Evolutionary conservation across 345 rosid species (phyloP), one percentile per base, ranked within the genome.

Genomic region (thale cress (Arabidopsis thaliana)): DNA sequence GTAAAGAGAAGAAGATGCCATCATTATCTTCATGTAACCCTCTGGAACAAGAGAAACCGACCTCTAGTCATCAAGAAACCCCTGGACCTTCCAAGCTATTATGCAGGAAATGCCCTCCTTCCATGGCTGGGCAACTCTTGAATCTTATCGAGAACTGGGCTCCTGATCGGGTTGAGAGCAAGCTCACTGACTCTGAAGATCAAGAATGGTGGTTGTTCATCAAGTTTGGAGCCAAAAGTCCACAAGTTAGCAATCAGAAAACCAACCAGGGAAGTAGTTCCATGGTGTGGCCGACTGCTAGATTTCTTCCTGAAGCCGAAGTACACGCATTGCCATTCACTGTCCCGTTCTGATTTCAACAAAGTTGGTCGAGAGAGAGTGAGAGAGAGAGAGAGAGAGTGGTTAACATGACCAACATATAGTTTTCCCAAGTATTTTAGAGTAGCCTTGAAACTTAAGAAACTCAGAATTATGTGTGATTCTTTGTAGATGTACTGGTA

Each of bases 321-420:
- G 38, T 79, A 51, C 79, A 80, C 62, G 88, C 87, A 34, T 81
- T 87, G 60, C 90, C 88, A n/a, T 83, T 62, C 69, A 74, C 87
- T 1, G 65, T 83, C 22, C 87, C 87, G 8, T 87, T 77, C 63
- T 87, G 75, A 80, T 61, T 58, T 16, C 32, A 45, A 14, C 63
- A 44, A 42, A 73, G 56, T 6, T 41, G 28, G 60, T 73, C 36
- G 6, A 59, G 75, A 71, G 75, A 71, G 55, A 69, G 34, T 58
- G 42, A 16, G 20, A 16, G 20, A 16, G 20, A 16, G 20, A 16
- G 6, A 59, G 75, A 71, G 75, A 71, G 55, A 69, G 34, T 58
- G 42, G 65, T 70, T 37, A 41, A 59, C 50, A 36, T 60, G 59
- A 71, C 40, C 30, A 60, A 37, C 59, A 16, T 0, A 48, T 59